Percentiles rank a stretch among this genome's conserved stretches.
Conservation (phyloP, 1,284 basidiomycete species). For the Lentinus polychrous region DNA sequence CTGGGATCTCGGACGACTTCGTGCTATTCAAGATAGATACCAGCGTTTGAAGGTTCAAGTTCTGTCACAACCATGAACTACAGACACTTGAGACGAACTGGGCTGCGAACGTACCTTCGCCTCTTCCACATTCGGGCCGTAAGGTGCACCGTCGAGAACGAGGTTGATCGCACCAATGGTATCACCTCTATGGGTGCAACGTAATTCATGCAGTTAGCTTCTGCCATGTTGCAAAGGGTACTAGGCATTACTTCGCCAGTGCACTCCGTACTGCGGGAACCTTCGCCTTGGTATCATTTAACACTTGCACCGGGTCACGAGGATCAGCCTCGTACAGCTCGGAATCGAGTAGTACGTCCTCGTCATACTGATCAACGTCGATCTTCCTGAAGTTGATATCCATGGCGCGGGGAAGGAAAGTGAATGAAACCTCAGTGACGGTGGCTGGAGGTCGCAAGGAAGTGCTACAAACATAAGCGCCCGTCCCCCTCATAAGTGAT, state of each 20-base stretch:
- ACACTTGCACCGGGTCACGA: conserved; percentile 66
- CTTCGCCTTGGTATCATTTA: conserved; percentile 73
- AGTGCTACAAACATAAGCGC: neutral
- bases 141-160: conserved; percentile 75
- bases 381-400: conserved; percentile 84
- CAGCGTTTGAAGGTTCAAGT: conserved; percentile 76
- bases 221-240: neutral
- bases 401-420: conserved; percentile 36
- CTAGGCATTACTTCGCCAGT: conserved; percentile 57
- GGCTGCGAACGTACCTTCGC: conserved; percentile 73
- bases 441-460: neutral
- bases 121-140: conserved; percentile 78
- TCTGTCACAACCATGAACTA: conserved; percentile 34
- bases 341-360: conserved; percentile 79
- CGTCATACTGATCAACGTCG: conserved; percentile 91
- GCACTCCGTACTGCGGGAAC: conserved; percentile 66
- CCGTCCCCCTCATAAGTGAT: neutral
- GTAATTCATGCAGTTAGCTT: conserved; percentile 3
- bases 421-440: neutral
- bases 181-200: conserved; percentile 50
- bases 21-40: conserved; percentile 94
- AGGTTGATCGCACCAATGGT: conserved; percentile 63
- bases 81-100: too few species aligned
- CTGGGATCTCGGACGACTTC: conserved; percentile 83
- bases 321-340: conserved; percentile 89